Percentiles rank a stretch among this genome's conserved stretches.
Conservation (phyloP, 2,329 filamentous ascomycete genomes). For the Diaporthe vaccinii region DNA sequence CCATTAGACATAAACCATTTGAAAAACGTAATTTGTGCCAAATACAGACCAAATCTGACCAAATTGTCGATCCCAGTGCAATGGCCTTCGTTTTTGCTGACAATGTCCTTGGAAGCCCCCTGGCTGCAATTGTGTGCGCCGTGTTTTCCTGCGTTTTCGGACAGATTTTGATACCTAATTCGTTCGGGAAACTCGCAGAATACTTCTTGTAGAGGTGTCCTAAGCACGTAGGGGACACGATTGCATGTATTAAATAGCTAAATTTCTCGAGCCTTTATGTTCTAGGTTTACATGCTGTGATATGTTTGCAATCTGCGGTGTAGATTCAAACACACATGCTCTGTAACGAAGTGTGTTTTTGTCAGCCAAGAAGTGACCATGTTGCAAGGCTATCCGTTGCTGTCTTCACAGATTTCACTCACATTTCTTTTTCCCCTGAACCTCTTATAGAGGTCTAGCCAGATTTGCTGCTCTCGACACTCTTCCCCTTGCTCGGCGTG, state of each 20-base stretch:
- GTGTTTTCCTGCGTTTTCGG: not conserved
- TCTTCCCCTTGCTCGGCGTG: slow-evolving; percentile 2
- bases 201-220: not conserved
- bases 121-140: not conserved
- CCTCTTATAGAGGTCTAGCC: slow-evolving; percentile 15
- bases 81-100: not conserved
- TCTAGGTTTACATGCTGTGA: no score
- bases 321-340: slow-evolving; percentile 9
- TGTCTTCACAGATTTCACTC: not conserved
- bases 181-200: not conserved
- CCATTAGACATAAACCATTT: slow-evolving; percentile 28
- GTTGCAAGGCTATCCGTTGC: not conserved
- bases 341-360: not conserved
- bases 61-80: not conserved
- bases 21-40: slow-evolving; percentile 11
- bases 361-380: not conserved
- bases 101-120: not conserved
- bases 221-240: not conserved
- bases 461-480: slow-evolving; percentile 24
- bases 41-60: not conserved
- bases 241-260: not conserved
- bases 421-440: slow-evolving; percentile 26
- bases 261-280: not conserved
- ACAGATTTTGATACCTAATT: not conserved
- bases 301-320: not conserved